Evolutionary conservation across 345 rosid genomes (phyloP), one percentile per base, ranked within the genome.

Genomic region (Eucalyptus erythrocorys): DNA sequence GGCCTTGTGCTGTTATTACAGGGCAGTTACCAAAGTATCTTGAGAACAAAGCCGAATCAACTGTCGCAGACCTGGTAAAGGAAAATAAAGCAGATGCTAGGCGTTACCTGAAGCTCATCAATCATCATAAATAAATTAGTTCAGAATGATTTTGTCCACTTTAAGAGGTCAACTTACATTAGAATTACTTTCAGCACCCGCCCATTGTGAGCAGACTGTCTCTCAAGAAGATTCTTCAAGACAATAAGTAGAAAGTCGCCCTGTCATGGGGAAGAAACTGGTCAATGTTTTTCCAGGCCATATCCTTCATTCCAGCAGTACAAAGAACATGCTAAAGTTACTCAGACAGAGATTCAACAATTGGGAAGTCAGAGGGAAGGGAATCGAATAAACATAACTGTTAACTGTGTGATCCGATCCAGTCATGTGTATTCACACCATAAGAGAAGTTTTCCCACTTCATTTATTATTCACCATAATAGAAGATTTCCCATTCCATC

Each of bases 161-260:
- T 40, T 22, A 88, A 49, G 51, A 24, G 68, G 89, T 66, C 87
- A 85, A 90, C 97, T 85, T 94, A 97, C 99, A 96, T 96, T 61
- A 97, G 96, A 92, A 97, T 95, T 89, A 97, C 95, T 95, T 96
- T 97, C 89, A 96, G 93, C 89, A 92, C 94, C 87, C 91, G 90
- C 88, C 88, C 88, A 82, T 91, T 59, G 87, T 93, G 88, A 86
- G 94, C 92, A 89, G 94, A 90, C 92, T 94, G 97, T 94, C 94
- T 94, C 91, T 97, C 99, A 90, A 97, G 92, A 92, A 97, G 93
- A 90, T 94, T 95, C 96, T 94, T 96, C 97, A 95, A 92, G 93
- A 97, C 93, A 91, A 96, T 95, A 87, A 97, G 99, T 51, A 97
- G 95, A 93, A 97, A 97, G 93, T 96, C 99, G 89, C 98, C 97